Percentiles rank a stretch among this genome's conserved stretches.
Evolutionary conservation across 2,329 filamentous ascomycete genomes (phyloP).

Genomic region (Periconia digitata): DNA sequence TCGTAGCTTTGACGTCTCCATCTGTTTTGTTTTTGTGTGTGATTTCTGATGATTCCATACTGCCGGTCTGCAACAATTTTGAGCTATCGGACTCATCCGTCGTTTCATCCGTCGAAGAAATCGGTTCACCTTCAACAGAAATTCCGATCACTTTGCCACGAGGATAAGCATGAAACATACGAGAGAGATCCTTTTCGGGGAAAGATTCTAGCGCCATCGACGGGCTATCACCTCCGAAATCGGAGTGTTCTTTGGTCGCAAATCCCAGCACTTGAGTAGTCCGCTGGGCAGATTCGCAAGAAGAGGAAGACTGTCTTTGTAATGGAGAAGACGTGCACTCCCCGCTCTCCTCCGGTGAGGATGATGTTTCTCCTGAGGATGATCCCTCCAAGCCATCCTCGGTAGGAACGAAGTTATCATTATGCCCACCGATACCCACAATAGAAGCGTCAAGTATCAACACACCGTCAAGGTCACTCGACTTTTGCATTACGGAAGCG

Average conservation of each 20-base stretch:
- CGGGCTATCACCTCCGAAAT: neutral
- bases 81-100: slow-evolving; percentile 8
- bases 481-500: slow-evolving; percentile 34
- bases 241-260: slow-evolving; percentile 12
- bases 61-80: neutral
- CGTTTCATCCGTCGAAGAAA: slow-evolving; percentile 27
- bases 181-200: slow-evolving; percentile 21
- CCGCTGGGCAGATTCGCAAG: slow-evolving; percentile 6
- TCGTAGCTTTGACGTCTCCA: neutral
- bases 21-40: neutral
- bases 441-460: slow-evolving; percentile 38
- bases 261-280: slow-evolving; percentile 29
- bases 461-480: slow-evolving; percentile 37
- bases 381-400: neutral
- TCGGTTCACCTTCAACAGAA: slow-evolving; percentile 11
- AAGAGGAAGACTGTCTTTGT: neutral
- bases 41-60: neutral
- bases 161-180: slow-evolving; percentile 25
- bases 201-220: slow-evolving; percentile 11
- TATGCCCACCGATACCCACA: slow-evolving; percentile 20
- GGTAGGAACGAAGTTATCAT: slow-evolving; percentile 9
- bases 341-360: slow-evolving; percentile 20
- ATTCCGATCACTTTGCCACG: slow-evolving; percentile 31
- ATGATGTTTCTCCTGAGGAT: slow-evolving; percentile 7
- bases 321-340: slow-evolving; percentile 3